Percentiles rank a stretch among this genome's conserved stretches.
phyloP scores from a whole-genome alignment of 2,329 filamentous ascomycete genomes.

The Rutstroemia sp. region DNA sequence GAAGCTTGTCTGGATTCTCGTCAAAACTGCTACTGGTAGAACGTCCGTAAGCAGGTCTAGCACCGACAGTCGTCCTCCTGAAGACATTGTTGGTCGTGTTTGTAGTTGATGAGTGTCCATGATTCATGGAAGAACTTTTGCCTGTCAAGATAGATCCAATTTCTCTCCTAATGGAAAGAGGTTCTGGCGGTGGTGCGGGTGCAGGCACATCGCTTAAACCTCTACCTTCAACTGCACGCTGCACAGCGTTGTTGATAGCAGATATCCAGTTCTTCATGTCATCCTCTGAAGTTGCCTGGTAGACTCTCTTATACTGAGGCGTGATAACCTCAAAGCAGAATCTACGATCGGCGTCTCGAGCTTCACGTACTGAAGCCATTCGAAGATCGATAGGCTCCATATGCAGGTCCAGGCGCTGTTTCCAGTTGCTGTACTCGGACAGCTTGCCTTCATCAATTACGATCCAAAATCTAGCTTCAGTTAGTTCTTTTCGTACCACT shows the following conservation, averaged over 20 bases:
- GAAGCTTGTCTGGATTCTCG: slow-evolving; percentile 75
- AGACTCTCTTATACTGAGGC: slow-evolving; percentile 89
- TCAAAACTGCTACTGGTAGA: slow-evolving; percentile 66
- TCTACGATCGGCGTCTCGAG: slow-evolving; percentile 84
- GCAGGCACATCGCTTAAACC: slow-evolving; percentile 49
- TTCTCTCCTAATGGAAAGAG: slow-evolving; percentile 61
- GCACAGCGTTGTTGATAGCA: slow-evolving; percentile 93
- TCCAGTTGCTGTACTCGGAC: slow-evolving; percentile 99
- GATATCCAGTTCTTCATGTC: slow-evolving; percentile 97
- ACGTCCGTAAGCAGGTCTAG: slow-evolving; percentile 66
- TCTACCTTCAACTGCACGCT: slow-evolving; percentile 86
- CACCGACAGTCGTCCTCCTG: slow-evolving; percentile 85
- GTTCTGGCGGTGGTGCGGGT: slow-evolving; percentile 32
- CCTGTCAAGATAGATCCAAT: slow-evolving; percentile 91
- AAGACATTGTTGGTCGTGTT: slow-evolving; percentile 50
- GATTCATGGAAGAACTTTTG: slow-evolving; percentile 67
- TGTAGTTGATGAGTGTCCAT: slow-evolving; percentile 39
- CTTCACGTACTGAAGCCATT: slow-evolving; percentile 94
- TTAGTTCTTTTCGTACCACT: slow-evolving; percentile 23
- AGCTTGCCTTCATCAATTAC: slow-evolving; percentile 94
- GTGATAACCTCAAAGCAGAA: slow-evolving; percentile 99
- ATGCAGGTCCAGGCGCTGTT: slow-evolving; percentile 90
- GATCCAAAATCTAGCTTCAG: slow-evolving; percentile 76
- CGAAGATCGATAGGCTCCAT: slow-evolving; percentile 97
- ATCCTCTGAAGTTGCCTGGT: slow-evolving; percentile 95